Evolutionary conservation across 768 basidiomycete species (phyloP).

Genomic region (Leucosporidium creatinivorum): DNA sequence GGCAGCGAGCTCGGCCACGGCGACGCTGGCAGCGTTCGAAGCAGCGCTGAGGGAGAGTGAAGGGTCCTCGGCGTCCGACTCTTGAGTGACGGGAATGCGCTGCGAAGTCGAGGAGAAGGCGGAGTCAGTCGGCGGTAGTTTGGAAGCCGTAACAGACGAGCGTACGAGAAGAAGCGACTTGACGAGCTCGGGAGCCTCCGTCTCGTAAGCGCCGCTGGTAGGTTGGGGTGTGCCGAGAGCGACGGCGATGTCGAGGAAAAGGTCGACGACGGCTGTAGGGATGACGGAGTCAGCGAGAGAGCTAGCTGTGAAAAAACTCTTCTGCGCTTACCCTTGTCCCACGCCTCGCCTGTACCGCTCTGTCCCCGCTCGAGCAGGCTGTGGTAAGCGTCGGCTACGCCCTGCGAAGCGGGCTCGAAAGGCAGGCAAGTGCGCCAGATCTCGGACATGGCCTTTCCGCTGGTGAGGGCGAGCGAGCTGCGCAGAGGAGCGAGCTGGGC

Average conservation of each 20-base stretch:
- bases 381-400: constrained; percentile 18
- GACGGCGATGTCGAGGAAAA: constrained; percentile 29
- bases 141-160: too few relatives aligned
- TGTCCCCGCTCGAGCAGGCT: constrained; percentile 1
- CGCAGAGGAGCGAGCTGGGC: constrained; percentile 44
- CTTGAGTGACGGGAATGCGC: constrained; percentile 6
- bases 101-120: background rate
- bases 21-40: constrained; percentile 14
- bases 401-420: constrained; percentile 6
- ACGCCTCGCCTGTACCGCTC: constrained; percentile 10
- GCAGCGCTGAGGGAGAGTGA: constrained; percentile 8
- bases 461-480: constrained; percentile 52
- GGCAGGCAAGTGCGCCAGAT: constrained; percentile 56
- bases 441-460: constrained; percentile 63
- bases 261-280: constrained; percentile 8
- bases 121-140: too few relatives aligned
- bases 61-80: background rate
- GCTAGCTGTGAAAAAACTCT: background rate
- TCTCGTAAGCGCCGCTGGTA: background rate
- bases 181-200: constrained; percentile 6
- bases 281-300: background rate
- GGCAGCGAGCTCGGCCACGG: constrained; percentile 19
- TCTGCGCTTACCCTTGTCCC: constrained; percentile 25
- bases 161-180: constrained; percentile 16
- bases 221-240: constrained; percentile 24